A percentile compares a stretch with the other conserved stretches of the same genome.
Conservation (phyloP, 73 alveolate genomes). For the Tetrahymena elliotti region DNA sequence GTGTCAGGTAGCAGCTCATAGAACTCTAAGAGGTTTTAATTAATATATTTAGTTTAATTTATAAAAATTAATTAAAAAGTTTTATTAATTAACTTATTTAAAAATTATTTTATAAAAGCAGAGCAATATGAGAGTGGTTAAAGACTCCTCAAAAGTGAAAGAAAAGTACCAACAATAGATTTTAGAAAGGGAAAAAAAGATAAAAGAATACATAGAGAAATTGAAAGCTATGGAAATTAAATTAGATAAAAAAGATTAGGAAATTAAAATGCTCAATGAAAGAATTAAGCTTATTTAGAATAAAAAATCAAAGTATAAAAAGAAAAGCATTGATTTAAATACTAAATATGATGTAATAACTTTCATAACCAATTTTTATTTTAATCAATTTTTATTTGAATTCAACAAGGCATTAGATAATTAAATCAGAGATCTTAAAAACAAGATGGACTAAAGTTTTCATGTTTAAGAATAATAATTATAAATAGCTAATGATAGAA, state of each 20-base stretch:
- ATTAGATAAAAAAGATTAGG: neutral
- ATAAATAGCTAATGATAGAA: neutral
- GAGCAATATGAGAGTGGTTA: neutral
- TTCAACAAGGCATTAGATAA: neutral
- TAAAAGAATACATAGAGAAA: neutral
- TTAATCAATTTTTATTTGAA: neutral
- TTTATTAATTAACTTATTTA: too few species aligned
- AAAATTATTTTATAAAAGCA: neutral
- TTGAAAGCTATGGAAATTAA: neutral
- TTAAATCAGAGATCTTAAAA: neutral
- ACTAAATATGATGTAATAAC: neutral
- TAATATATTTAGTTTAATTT: neutral
- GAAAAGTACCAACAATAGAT: neutral
- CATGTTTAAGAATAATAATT: neutral
- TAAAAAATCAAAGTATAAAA: neutral
- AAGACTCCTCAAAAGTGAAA: neutral
- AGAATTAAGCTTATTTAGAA: neutral
- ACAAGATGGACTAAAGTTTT: neutral
- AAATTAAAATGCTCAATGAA: neutral
- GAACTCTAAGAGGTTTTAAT: neutral
- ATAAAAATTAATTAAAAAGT: neutral
- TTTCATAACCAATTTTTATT: neutral
- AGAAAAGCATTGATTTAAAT: neutral
- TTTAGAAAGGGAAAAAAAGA: neutral
- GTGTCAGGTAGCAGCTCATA: neutral